These are phyloP conservation scores for Emergomyces orientalis DNA, from an alignment of 2,329 filamentous ascomycete genomes.

Conservation along the genomic window DNA sequence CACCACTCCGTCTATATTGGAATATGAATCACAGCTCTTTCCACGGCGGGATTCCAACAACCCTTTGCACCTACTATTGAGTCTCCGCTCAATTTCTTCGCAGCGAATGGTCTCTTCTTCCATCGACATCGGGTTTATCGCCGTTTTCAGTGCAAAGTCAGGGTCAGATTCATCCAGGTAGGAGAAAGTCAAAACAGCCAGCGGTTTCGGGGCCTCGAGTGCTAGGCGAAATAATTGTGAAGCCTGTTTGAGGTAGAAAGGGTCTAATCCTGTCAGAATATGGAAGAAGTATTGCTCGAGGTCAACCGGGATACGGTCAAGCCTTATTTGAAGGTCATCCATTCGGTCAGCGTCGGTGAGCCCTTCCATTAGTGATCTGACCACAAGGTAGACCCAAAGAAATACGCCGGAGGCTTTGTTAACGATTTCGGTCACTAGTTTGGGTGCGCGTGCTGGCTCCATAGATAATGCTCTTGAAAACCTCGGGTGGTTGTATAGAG, in stretches of 20 bases:
- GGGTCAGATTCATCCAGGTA: slow-evolving; percentile 10
- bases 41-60: slow-evolving; percentile 12
- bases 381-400: slow-evolving; percentile 25
- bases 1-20: neutral
- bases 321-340: slow-evolving; percentile 14
- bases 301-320: slow-evolving; percentile 16
- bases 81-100: slow-evolving; percentile 13
- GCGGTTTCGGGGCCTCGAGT: slow-evolving; percentile 4
- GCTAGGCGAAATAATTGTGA: slow-evolving; percentile 12
- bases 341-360: slow-evolving; percentile 18
- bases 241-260: slow-evolving; percentile 13
- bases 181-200: slow-evolving; percentile 10
- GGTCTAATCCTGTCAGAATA: slow-evolving; percentile 17
- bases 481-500: slow-evolving; percentile 14
- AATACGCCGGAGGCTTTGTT: slow-evolving; percentile 23
- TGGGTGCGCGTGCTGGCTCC: neutral
- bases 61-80: slow-evolving; percentile 17
- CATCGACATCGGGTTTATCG: neutral
- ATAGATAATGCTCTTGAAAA: slow-evolving; percentile 13
- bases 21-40: neutral
- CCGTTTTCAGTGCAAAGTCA: neutral
- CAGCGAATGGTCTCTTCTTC: slow-evolving; percentile 8
- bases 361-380: slow-evolving; percentile 18
- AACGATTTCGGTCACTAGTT: slow-evolving; percentile 17
- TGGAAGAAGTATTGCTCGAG: slow-evolving; percentile 17